Percentiles rank a stretch among this genome's conserved stretches.
Conservation (phyloP, 441 rosid genomes). For the Erodium moschatum region DNA sequence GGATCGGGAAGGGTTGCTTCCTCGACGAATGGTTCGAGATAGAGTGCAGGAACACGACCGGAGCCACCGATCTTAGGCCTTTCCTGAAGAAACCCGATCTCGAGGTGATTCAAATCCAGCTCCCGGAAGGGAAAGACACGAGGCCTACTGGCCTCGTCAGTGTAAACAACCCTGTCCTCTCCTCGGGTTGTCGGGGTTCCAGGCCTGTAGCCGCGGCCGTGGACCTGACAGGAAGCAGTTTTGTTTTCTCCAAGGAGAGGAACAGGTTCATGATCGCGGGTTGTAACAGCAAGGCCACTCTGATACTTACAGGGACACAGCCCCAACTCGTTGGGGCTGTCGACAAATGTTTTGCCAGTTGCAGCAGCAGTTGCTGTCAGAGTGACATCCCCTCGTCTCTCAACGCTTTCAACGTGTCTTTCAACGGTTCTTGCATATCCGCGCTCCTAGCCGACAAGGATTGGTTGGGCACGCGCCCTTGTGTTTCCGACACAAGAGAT, state of each 20-base stretch:
- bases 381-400: not conserved
- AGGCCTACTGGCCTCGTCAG: not conserved
- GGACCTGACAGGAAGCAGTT: not conserved
- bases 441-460: not conserved
- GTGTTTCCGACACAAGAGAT: not conserved
- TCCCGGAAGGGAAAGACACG: not conserved
- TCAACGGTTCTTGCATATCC: not conserved
- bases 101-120: not conserved
- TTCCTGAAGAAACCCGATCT: not conserved
- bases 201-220: not conserved
- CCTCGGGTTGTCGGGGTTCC: not conserved
- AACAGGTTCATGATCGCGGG: not conserved
- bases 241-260: not conserved
- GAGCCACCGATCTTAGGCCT: not conserved
- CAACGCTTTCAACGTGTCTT: not conserved
- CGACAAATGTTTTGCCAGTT: not conserved
- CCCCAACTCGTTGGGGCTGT: not conserved
- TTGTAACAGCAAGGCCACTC: not conserved
- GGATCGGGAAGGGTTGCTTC: not conserved
- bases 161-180: not conserved
- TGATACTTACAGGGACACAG: not conserved
- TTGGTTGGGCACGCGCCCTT: not conserved
- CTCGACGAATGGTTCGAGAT: conserved; percentile 7
- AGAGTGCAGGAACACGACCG: not conserved
- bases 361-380: conserved; percentile 4